A percentile compares a stretch with the other conserved stretches of the same genome.
Conservation (phyloP, 192 early-diverging fungal species). For the Backusella sp. region DNA sequence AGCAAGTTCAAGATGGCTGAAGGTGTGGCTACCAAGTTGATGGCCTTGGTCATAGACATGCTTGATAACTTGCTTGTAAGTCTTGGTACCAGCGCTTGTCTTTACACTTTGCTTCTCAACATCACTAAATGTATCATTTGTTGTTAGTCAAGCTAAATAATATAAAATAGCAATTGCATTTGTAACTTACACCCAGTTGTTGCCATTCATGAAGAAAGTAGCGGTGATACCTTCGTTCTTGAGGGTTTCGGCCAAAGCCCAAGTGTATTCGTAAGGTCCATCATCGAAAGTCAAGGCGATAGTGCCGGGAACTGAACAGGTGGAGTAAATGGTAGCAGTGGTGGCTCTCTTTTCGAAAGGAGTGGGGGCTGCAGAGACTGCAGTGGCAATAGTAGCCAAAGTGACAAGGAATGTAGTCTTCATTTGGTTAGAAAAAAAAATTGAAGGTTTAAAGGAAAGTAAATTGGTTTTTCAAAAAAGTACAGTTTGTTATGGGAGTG, state of each 20-base stretch:
- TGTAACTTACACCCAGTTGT: constrained; percentile 46
- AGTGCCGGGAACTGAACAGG: constrained; percentile 20
- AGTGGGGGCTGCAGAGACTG: constrained; percentile 9
- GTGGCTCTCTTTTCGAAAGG: constrained; percentile 13
- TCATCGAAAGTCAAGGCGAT: constrained; percentile 68
- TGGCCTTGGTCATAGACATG: constrained; percentile 21
- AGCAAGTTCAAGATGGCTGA: constrained; percentile 16
- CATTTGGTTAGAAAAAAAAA: not conserved
- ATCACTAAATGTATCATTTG: constrained; percentile 5
- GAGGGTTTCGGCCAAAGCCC: constrained; percentile 21
- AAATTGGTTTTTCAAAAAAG: constrained; percentile 1
- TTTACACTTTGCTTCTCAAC: constrained; percentile 15
- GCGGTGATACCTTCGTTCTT: constrained; percentile 31
- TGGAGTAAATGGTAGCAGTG: not conserved
- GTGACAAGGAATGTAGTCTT: constrained; percentile 2
- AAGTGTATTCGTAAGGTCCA: constrained; percentile 33
- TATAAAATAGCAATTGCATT: not conserved
- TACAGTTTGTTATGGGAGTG: not conserved
- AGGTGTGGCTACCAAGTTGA: constrained; percentile 35
- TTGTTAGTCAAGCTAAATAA: not conserved
- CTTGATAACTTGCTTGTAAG: constrained; percentile 22
- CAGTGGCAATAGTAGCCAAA: constrained; percentile 17
- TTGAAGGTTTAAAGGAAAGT: constrained; percentile 7
- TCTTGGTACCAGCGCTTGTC: constrained; percentile 11
- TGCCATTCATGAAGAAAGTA: constrained; percentile 73